These are phyloP conservation scores for Castanea crenata DNA, from an alignment of 306 rosid species.

Conservation along the genomic window DNA sequence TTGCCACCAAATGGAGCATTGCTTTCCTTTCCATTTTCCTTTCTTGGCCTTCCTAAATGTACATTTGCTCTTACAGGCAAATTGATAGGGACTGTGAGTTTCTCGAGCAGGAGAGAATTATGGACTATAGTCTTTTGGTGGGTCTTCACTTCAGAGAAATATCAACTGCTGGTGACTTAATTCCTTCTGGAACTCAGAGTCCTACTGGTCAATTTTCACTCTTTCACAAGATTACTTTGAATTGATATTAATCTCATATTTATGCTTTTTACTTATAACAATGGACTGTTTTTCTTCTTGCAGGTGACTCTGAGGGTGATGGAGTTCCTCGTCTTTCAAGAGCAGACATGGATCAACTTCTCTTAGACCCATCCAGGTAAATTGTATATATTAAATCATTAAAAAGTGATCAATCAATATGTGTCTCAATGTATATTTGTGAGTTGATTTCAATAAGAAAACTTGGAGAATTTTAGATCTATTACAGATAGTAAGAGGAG, in stretches of 20 bases:
- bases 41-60: background rate
- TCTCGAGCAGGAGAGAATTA: slow-evolving; percentile 85
- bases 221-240: background rate
- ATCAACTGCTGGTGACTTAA: slow-evolving; percentile 59
- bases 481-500: background rate
- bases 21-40: background rate
- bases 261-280: background rate
- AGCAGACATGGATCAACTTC: slow-evolving; percentile 62
- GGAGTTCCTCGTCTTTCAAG: slow-evolving; percentile 44
- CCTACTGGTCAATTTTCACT: slow-evolving; percentile 44
- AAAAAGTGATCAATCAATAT: background rate
- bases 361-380: slow-evolving; percentile 72
- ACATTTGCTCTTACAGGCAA: slow-evolving; percentile 49
- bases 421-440: background rate
- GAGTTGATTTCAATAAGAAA: background rate
- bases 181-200: slow-evolving; percentile 49
- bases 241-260: background rate
- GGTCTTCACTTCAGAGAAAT: slow-evolving; percentile 83
- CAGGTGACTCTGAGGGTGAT: slow-evolving; percentile 50
- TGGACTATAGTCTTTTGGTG: slow-evolving; percentile 87
- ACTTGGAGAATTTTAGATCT: background rate
- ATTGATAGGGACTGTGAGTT: slow-evolving; percentile 87
- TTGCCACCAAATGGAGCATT: slow-evolving; percentile 13
- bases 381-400: slow-evolving; percentile 14
- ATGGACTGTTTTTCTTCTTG: slow-evolving; percentile 4